Conservation (phyloP, 2,329 filamentous ascomycete species). For the Cladosporium sp. region DNA sequence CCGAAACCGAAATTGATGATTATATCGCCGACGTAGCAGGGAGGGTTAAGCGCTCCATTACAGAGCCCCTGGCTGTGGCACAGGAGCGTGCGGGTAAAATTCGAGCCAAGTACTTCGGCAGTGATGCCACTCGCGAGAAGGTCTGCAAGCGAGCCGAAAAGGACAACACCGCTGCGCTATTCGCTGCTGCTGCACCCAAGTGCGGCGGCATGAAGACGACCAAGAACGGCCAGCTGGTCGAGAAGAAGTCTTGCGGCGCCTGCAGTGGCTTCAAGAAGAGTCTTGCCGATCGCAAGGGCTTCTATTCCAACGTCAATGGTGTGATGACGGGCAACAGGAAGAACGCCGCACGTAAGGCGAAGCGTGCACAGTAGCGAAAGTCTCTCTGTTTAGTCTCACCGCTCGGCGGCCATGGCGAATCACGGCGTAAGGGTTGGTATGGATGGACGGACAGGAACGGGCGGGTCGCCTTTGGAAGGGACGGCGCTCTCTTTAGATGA, state of each 20-base stretch:
- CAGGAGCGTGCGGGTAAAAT: conserved; percentile 7
- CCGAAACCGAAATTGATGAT: conserved; percentile 8
- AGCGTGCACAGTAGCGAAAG: not conserved
- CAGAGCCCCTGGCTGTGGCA: not conserved
- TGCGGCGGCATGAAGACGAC: not conserved
- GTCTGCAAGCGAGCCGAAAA: conserved; percentile 7
- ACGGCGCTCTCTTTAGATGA: not conserved
- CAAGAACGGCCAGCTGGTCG: not conserved
- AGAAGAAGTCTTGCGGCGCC: conserved; percentile 18
- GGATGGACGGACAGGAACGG: not conserved
- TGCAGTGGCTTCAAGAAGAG: conserved; percentile 27
- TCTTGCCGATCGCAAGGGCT: not conserved
- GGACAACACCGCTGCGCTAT: not conserved
- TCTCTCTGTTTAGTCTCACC: not conserved
- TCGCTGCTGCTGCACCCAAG: not conserved
- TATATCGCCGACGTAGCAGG: conserved; percentile 4
- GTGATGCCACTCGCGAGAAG: conserved; percentile 1
- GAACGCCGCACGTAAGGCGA: not conserved
- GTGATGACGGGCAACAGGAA: too few species aligned
- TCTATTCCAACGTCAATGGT: not conserved
- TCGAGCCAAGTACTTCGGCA: conserved; percentile 10
- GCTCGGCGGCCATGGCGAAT: too few species aligned
- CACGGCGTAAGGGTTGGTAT: too few species aligned
- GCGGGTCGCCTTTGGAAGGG: not conserved
- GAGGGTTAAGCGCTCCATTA: conserved; percentile 8